A percentile compares a stretch with the other conserved stretches of the same genome.
Conservation (phyloP, 495 filamentous ascomycete genomes). For the Pyronema omphalodes region DNA sequence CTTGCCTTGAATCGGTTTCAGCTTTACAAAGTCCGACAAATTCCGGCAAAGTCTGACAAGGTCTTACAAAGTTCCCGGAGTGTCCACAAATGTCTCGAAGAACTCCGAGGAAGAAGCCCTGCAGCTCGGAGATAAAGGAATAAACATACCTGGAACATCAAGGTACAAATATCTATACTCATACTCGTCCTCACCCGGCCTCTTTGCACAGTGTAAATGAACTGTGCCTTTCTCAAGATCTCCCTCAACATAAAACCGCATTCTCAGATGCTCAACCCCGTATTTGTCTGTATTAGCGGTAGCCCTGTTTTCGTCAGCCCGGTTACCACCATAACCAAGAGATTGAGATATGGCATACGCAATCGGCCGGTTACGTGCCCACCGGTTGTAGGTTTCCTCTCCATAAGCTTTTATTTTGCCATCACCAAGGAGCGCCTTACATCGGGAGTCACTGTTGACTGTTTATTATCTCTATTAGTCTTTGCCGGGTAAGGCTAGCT, state of each 20-base stretch:
- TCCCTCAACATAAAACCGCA: constrained; percentile 83
- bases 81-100: no score
- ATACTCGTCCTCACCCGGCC: constrained; percentile 42
- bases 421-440: constrained; percentile 55
- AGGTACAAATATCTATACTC: constrained; percentile 66
- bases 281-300: constrained; percentile 36
- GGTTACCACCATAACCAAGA: background rate
- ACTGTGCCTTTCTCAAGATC: constrained; percentile 57
- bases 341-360: constrained; percentile 31
- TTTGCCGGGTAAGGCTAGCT: no score
- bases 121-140: background rate
- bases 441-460: constrained; percentile 52
- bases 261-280: constrained; percentile 61
- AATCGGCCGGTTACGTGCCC: constrained; percentile 70
- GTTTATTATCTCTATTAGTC: background rate
- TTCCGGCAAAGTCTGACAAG: no score
- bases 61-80: no score
- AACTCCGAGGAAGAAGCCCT: no score
- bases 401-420: constrained; percentile 64
- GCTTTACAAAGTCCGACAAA: background rate
- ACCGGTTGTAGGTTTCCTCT: constrained; percentile 62
- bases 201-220: constrained; percentile 55
- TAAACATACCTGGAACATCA: constrained; percentile 45
- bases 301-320: background rate
- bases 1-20: constrained; percentile 25